phyloP scores from a whole-genome alignment of 331 rosid species.

The Cucumis variabilis region DNA sequence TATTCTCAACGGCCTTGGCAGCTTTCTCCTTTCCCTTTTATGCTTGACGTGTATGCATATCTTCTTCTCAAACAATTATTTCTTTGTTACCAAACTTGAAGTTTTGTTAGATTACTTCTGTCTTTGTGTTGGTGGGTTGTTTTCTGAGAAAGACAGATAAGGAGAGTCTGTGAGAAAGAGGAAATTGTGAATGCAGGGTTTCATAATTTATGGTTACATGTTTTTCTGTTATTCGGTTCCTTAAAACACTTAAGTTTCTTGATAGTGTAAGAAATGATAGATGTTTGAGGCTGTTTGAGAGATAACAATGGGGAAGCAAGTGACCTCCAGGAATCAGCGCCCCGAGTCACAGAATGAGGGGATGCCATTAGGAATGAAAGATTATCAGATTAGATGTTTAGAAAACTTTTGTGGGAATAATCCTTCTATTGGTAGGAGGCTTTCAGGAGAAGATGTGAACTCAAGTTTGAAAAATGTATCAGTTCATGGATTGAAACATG shows the following conservation, averaged over 20 bases:
- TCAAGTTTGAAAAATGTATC: constrained; percentile 61
- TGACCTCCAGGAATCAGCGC: constrained; percentile 35
- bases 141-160: constrained; percentile 32
- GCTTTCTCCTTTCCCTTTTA: constrained; percentile 44
- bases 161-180: constrained; percentile 10
- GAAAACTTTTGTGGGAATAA: constrained; percentile 41
- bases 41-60: constrained; percentile 25
- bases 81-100: constrained; percentile 40
- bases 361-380: constrained; percentile 39
- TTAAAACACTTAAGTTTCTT: constrained; percentile 12
- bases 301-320: constrained; percentile 42
- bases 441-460: constrained; percentile 53
- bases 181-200: constrained; percentile 8
- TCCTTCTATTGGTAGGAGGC: constrained; percentile 60
- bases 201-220: background rate
- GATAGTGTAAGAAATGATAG: constrained; percentile 24
- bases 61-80: constrained; percentile 24
- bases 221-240: constrained; percentile 18
- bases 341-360: constrained; percentile 38
- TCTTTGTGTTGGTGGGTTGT: constrained; percentile 43
- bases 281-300: constrained; percentile 28
- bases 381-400: constrained; percentile 44
- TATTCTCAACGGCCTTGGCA: constrained; percentile 14
- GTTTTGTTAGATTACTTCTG: constrained; percentile 17
- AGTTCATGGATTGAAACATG: constrained; percentile 60